Percentiles rank a stretch among this genome's conserved stretches.
phyloP scores from a whole-genome alignment of 305 asterid species.

The Rubia balearica region DNA sequence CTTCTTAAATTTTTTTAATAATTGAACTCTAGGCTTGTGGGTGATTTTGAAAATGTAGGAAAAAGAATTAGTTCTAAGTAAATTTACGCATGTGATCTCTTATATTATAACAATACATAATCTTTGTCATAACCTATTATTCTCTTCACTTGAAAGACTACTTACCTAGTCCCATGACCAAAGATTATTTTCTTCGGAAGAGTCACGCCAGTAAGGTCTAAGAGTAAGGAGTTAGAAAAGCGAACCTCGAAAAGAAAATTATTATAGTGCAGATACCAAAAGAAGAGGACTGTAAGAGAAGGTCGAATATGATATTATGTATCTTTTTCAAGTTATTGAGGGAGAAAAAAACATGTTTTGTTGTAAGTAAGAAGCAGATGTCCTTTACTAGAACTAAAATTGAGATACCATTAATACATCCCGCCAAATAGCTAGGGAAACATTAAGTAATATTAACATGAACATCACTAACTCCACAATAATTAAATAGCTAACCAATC shows the following conservation, averaged over 20 bases:
- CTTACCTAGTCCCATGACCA: slow-evolving; percentile 88
- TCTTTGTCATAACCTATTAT: background rate
- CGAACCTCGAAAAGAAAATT: slow-evolving; percentile 40
- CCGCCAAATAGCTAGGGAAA: no score
- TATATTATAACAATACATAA: background rate
- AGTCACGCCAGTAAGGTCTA: slow-evolving; percentile 72
- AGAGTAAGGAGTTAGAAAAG: slow-evolving; percentile 74
- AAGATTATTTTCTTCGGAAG: slow-evolving; percentile 73
- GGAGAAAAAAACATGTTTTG: slow-evolving; percentile 54
- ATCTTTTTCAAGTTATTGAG: background rate
- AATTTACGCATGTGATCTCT: background rate
- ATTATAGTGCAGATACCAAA: background rate
- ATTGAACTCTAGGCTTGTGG: slow-evolving; percentile 75
- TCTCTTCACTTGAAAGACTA: slow-evolving; percentile 9
- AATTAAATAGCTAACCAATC: no score
- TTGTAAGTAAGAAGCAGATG: slow-evolving; percentile 42
- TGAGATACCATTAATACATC: no score
- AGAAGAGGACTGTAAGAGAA: background rate
- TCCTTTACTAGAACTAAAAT: no score
- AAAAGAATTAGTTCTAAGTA: background rate
- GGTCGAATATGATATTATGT: background rate
- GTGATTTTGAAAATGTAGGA: slow-evolving; percentile 2
- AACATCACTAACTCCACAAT: no score
- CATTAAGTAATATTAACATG: no score
- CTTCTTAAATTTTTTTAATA: slow-evolving; percentile 73